A percentile compares a stretch with the other conserved stretches of the same genome.
Evolutionary conservation across 352 stramenopile genomes (phyloP).

Genomic region (Pythium folliculosum): DNA sequence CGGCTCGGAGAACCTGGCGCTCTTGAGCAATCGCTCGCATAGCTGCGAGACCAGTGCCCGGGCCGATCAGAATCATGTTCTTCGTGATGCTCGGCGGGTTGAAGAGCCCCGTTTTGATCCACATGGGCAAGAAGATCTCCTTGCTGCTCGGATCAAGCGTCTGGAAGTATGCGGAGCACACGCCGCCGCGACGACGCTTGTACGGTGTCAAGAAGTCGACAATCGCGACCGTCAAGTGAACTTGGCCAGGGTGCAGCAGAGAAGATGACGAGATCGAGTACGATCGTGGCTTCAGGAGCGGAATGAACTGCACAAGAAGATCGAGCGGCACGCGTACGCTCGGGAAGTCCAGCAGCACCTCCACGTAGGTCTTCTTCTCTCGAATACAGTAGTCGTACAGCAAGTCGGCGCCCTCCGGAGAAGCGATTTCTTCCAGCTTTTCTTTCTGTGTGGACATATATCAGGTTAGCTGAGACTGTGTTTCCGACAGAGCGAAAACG

Average conservation of each 20-base stretch:
- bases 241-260: conserved; percentile 48
- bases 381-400: conserved; percentile 94
- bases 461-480: not conserved
- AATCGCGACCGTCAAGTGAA: conserved; percentile 86
- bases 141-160: conserved; percentile 49
- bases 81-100: conserved; percentile 42
- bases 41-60: conserved; percentile 88
- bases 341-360: conserved; percentile 87
- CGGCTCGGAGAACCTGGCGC: conserved; percentile 51
- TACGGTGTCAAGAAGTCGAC: conserved; percentile 91
- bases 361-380: conserved; percentile 90
- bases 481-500: too few species aligned
- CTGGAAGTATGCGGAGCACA: conserved; percentile 85
- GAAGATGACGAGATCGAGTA: conserved; percentile 93
- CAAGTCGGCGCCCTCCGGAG: conserved; percentile 86
- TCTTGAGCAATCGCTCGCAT: conserved; percentile 91
- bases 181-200: conserved; percentile 77
- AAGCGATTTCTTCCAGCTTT: conserved; percentile 90
- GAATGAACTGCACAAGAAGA: conserved; percentile 85
- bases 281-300: conserved; percentile 78
- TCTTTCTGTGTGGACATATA: conserved; percentile 56
- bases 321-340: conserved; percentile 68
- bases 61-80: conserved; percentile 87
- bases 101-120: conserved; percentile 89
- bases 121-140: conserved; percentile 60